Evolutionary conservation across 2,329 filamentous ascomycete genomes (phyloP), one percentile per base, ranked within the genome.

Genomic region (Epichloe typhina): DNA sequence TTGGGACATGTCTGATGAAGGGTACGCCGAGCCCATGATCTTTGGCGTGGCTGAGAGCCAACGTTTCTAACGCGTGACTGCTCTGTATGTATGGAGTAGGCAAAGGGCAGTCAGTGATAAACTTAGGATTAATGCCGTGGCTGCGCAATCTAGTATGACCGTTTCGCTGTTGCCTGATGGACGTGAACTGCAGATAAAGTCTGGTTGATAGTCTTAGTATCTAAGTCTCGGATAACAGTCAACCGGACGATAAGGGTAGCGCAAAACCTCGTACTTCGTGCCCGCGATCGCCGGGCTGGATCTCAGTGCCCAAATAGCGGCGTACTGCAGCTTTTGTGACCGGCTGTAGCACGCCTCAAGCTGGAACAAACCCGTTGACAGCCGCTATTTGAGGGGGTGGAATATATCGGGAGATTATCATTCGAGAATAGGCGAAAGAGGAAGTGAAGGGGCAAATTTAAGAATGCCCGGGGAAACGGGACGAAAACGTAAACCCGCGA

Each of bases 1-100:
- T 56, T 66, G 64, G 42, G 63, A 58, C 59, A 63, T 60, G 50
- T 64, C 59, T 36, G 50, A 19, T 49, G 62, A 52, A 38, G 58
- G 59, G 52, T 65, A 66, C 54, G 57, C 52, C 35, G 60, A 60
- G 52, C 64, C 64, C 64, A 66, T 66, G 45, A n/a, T 46, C 3
- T n/a, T 46, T 23, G 40, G 19, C 7, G 12, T 21, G 5, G 8
- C 40, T 12, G 40, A 13, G 5, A 12, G 19, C 40, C 37, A 12
- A 26, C 11, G 40, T 26, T 21, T 42, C 17, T 3, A 42, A 42
- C 9, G n/a, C 11, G 21, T 42, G 19, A 42, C 12, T 19, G 40
- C 19, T 42, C 19, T 21, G 40, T 42, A 21, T 17, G 40, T 13
- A 42, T 3, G 17, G 40, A 19, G 40, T 31, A 31, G 8, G 31